Percentiles rank a stretch among this genome's conserved stretches.
phyloP scores from a whole-genome alignment of 306 rosid genomes.

The Malus orientalis region DNA sequence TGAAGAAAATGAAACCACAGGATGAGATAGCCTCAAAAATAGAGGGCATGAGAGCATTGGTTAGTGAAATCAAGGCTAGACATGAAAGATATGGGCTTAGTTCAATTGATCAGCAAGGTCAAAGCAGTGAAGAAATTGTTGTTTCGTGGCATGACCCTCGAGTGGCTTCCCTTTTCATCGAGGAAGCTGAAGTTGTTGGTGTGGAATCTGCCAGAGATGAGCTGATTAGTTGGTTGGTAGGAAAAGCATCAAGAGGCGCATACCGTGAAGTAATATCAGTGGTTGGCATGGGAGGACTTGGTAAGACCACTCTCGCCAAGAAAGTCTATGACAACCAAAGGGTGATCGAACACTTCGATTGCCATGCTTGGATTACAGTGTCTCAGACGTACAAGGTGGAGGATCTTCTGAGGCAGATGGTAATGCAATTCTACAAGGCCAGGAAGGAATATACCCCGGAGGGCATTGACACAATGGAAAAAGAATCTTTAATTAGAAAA shows the following conservation, averaged over 20 bases:
- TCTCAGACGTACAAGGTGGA: background rate
- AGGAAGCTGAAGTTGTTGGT: conserved; percentile 13
- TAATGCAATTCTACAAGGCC: background rate
- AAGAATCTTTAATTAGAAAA: background rate
- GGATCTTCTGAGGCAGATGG: background rate
- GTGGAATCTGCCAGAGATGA: conserved; percentile 10
- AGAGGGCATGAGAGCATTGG: background rate
- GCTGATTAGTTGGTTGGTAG: background rate
- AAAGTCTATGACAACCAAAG: background rate
- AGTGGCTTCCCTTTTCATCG: conserved; percentile 2
- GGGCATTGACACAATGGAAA: background rate
- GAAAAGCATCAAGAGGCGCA: background rate
- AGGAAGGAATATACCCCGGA: background rate
- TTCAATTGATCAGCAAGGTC: background rate
- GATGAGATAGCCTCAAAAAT: background rate
- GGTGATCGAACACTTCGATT: background rate
- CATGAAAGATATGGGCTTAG: background rate
- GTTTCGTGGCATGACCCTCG: conserved; percentile 8
- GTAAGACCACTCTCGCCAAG: conserved; percentile 14
- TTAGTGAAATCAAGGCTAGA: background rate
- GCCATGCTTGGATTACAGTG: conserved; percentile 13
- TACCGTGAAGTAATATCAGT: background rate
- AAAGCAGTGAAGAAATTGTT: background rate
- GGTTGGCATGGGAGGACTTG: conserved; percentile 17
- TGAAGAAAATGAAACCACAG: background rate